Evolutionary conservation across 2,329 filamentous ascomycete genomes (phyloP).

Genomic region (Pseudopithomyces chartarum): DNA sequence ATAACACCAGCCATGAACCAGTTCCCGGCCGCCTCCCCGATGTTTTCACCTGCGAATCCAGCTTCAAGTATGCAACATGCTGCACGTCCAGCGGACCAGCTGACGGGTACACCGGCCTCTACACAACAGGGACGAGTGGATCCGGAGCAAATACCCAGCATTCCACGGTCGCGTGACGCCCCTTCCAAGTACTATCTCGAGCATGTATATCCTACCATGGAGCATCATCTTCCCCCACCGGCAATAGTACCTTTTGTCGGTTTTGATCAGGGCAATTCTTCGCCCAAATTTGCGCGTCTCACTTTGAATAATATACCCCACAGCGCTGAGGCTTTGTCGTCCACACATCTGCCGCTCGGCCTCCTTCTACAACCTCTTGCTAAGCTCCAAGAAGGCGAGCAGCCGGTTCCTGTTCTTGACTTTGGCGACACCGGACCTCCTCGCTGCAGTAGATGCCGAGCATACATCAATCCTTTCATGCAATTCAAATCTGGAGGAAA

Average conservation of each 20-base stretch:
- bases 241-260: conserved; percentile 87
- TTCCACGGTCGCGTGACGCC: conserved; percentile 82
- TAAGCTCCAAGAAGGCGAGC: conserved; percentile 79
- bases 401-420: conserved; percentile 87
- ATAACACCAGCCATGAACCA: conserved; percentile 58
- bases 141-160: conserved; percentile 88
- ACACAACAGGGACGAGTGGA: conserved; percentile 78
- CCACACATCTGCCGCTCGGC: conserved; percentile 84
- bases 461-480: conserved; percentile 99
- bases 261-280: conserved; percentile 95
- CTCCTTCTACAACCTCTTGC: conserved; percentile 89
- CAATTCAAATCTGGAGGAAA: conserved; percentile 92
- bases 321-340: conserved; percentile 75
- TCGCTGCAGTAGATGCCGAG: conserved; percentile 87
- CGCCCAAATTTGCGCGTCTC: conserved; percentile 88
- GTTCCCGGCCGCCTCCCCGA: conserved; percentile 65
- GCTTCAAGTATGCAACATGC: conserved; percentile 45
- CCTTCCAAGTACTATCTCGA: conserved; percentile 83
- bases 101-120: conserved; percentile 52
- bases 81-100: conserved; percentile 33
- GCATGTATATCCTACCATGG: conserved; percentile 93
- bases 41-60: conserved; percentile 53
- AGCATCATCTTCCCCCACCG: conserved; percentile 88
- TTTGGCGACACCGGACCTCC: conserved; percentile 92
- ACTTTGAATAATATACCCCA: conserved; percentile 93